phyloP scores from a whole-genome alignment of 2,329 filamentous ascomycete species.

The Arthrobotrys conoides region DNA sequence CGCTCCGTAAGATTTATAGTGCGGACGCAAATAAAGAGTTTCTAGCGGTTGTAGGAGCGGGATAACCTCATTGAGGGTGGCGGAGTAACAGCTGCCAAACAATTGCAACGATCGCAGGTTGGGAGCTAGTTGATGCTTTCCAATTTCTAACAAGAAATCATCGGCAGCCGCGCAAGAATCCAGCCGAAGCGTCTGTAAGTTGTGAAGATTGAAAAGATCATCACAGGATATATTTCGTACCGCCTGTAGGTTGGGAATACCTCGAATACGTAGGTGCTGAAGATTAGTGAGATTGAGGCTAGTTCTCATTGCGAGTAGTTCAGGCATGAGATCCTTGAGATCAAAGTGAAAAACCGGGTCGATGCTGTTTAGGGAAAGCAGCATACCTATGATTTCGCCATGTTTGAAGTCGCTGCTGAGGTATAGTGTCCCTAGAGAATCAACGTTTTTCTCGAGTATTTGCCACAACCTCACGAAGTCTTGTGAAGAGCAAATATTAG shows the following conservation, averaged over 20 bases:
- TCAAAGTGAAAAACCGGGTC: background rate
- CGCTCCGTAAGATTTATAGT: background rate
- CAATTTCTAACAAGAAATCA: background rate
- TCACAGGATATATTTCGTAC: background rate
- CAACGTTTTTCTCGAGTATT: background rate
- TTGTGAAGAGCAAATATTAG: background rate
- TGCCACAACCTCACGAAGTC: background rate
- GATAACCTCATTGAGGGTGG: background rate
- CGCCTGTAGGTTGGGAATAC: background rate
- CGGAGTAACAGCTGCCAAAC: background rate
- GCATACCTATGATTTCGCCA: background rate
- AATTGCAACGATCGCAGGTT: background rate
- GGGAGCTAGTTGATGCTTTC: background rate
- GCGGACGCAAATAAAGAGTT: background rate
- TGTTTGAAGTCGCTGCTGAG: background rate
- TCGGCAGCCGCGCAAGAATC: background rate
- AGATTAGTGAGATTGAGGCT: background rate
- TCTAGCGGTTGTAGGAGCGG: background rate
- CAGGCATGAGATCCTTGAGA: background rate
- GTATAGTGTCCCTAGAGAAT: background rate
- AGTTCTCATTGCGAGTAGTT: background rate
- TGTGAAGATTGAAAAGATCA: background rate
- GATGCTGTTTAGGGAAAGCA: background rate
- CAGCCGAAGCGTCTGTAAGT: background rate
- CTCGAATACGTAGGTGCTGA: background rate